Conservation (phyloP, 768 basidiomycete genomes). For the Termitomyces eurrhizus region DNA sequence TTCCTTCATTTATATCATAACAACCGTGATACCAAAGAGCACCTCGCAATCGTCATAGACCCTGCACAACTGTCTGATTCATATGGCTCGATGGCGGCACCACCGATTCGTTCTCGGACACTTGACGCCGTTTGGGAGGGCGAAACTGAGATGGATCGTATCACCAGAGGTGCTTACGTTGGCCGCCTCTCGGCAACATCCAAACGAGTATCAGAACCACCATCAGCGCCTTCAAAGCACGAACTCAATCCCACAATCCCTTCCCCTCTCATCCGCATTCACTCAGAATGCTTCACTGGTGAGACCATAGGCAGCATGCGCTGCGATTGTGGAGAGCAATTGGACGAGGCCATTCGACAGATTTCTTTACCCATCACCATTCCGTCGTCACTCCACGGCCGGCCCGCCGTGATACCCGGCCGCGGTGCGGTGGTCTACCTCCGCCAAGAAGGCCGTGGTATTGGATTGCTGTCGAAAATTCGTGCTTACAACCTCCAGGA, state of each 20-base stretch:
- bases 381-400: slow-evolving; percentile 27
- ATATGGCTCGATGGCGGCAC: slow-evolving; percentile 32
- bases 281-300: slow-evolving; percentile 98
- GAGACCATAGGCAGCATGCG: slow-evolving; percentile 98
- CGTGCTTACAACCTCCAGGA: slow-evolving; percentile 98
- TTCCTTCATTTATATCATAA: slow-evolving; percentile 97
- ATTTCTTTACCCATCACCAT: slow-evolving; percentile 69
- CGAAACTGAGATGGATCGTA: slow-evolving; percentile 92
- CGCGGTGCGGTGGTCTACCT: slow-evolving; percentile 94
- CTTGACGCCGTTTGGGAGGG: slow-evolving; percentile 84
- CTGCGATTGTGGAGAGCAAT: slow-evolving; percentile 97
- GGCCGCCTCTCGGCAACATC: slow-evolving; percentile 69
- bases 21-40: slow-evolving; percentile 88
- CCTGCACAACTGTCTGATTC: slow-evolving; percentile 72
- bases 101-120: slow-evolving; percentile 72
- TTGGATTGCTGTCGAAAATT: slow-evolving; percentile 93
- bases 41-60: slow-evolving; percentile 93
- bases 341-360: slow-evolving; percentile 93
- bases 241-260: slow-evolving; percentile 38
- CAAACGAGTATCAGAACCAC: slow-evolving; percentile 39
- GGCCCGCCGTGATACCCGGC: slow-evolving; percentile 58
- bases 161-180: slow-evolving; percentile 90
- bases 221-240: slow-evolving; percentile 17
- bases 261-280: slow-evolving; percentile 86
- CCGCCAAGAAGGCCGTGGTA: slow-evolving; percentile 96